Percentiles rank a stretch among this genome's conserved stretches.
Evolutionary conservation across 257 asterid species (phyloP).

Genomic region (Paulownia fortunei): DNA sequence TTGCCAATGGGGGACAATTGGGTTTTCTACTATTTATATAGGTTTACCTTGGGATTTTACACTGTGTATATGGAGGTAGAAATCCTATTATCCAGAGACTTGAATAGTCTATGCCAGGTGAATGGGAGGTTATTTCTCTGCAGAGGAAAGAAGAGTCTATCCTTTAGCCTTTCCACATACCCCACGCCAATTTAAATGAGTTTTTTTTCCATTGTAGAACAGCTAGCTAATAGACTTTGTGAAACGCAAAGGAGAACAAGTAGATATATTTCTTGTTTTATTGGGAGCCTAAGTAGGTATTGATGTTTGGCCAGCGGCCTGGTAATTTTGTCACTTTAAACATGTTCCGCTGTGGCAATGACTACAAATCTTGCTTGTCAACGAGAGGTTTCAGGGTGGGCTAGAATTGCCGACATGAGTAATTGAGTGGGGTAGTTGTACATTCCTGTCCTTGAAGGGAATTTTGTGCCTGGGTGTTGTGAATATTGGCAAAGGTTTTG

Average conservation of each 20-base stretch:
- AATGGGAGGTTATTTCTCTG: not conserved
- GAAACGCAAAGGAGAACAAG: not conserved
- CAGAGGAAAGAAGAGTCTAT: not conserved
- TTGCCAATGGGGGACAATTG: not conserved
- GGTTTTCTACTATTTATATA: not conserved
- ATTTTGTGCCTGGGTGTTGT: not conserved
- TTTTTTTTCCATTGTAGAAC: not conserved
- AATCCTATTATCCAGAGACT: not conserved
- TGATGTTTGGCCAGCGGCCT: not conserved
- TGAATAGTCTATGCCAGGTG: not conserved
- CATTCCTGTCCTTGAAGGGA: not conserved
- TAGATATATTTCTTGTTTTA: not conserved
- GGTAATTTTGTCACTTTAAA: not conserved
- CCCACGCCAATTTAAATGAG: not conserved
- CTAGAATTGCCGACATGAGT: not conserved
- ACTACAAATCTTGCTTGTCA: not conserved
- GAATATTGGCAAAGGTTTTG: not conserved
- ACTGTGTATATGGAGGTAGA: not conserved
- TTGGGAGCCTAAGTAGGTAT: not conserved
- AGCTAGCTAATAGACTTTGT: not conserved
- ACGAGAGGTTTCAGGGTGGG: not conserved
- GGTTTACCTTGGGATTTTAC: not conserved
- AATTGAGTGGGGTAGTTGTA: not conserved
- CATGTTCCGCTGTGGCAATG: not conserved
- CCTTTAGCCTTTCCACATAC: not conserved